Conservation (phyloP, 192 early-diverging fungal species). For the Umbelopsis ramanniana region DNA sequence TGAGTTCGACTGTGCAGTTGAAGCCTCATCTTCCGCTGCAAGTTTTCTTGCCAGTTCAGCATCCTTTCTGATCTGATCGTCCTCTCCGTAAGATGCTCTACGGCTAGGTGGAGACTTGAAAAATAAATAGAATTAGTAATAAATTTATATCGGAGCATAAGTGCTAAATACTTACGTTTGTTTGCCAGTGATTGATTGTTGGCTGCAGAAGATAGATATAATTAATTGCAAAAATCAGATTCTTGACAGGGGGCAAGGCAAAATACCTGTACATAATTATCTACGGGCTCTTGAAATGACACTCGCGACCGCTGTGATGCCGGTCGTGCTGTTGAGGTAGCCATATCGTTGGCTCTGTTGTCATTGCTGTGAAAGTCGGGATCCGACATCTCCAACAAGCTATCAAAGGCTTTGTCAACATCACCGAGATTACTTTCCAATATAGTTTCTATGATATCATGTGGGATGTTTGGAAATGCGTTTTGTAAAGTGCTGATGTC, state of each 20-base stretch:
- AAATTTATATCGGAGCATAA: not conserved
- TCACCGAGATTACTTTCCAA: conserved; percentile 11
- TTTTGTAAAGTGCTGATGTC: not conserved
- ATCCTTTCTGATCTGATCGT: conserved; percentile 11
- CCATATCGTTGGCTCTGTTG: not conserved
- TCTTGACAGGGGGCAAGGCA: no score
- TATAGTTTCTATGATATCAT: conserved; percentile 12
- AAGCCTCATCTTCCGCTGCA: not conserved
- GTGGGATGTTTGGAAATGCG: conserved; percentile 2
- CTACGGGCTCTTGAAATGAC: not conserved
- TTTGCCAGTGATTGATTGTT: conserved; percentile 3
- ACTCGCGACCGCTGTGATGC: not conserved
- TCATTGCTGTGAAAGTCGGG: not conserved
- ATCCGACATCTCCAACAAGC: conserved; percentile 11
- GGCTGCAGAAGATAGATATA: not conserved
- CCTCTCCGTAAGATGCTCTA: not conserved
- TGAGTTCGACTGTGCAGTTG: not conserved
- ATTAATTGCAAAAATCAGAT: not conserved
- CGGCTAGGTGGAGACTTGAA: not conserved
- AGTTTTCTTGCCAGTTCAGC: conserved; percentile 3
- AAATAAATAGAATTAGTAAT: not conserved
- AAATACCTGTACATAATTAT: not conserved
- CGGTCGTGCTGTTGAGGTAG: not conserved
- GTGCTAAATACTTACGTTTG: not conserved
- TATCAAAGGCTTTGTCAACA: conserved; percentile 16